Evolutionary conservation across 768 basidiomycete genomes (phyloP), one percentile per base, ranked within the genome.

Genomic region (Pisolithus albus): DNA sequence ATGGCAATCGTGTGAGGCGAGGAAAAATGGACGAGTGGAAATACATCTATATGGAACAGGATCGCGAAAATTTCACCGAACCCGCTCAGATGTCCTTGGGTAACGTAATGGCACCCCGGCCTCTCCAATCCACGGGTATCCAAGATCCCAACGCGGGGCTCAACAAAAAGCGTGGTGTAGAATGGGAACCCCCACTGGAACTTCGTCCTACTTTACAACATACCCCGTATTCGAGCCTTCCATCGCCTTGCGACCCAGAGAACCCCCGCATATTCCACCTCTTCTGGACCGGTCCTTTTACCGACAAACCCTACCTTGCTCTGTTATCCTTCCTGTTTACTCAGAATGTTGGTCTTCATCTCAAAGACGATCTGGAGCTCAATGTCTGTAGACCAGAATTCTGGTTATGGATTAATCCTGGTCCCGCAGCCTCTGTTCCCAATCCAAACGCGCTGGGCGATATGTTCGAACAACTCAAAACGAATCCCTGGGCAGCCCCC

Each of bases 251-350:
- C 68, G 91, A 96, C 61, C 78, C 84, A 0, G 85, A 90, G 57
- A 82, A 86, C 60, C 87, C 92, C 6, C 82, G 88, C 34, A 70
- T 97, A 30, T 98, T 95, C 75, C 96, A 99, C 70, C 96, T 97
- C 85, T 99, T 96, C 75, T 98, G 96, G 95, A 90, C 94, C 1
- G 95, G 96, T 0, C 86, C 92, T 1, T 97, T 99, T 74, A 96
- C 93, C 8, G 96, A 99, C 75, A 97, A 97, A 67, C 96, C 96
- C 2, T 98, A 99, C 75, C 81, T 92, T 53, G 92, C 95, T 1
- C 76, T 97, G 42, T 75, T 95, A 21, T 96, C 93, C 16, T 99
- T 92, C 76, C 78, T 98, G 34, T 98, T 84, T 72, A 96, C 95
- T 3, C 96, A 99, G 66, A 96, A 96, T 63, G 80, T 88, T 15